phyloP scores from a whole-genome alignment of 2,329 filamentous ascomycete genomes.

The Exophiala alcalophila region DNA sequence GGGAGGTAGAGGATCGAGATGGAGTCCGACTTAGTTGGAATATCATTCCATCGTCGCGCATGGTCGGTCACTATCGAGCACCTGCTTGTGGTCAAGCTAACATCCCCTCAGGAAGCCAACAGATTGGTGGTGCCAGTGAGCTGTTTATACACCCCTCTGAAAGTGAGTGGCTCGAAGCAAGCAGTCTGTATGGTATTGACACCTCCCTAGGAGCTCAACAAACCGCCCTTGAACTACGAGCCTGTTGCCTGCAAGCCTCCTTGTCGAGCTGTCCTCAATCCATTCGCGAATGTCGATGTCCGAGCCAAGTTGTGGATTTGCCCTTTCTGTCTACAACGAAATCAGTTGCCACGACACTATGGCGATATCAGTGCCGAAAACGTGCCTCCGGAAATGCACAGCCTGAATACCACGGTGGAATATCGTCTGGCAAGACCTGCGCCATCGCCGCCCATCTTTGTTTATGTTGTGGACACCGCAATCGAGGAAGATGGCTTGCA shows the following conservation, averaged over 20 bases:
- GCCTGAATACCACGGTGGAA: constrained; percentile 63
- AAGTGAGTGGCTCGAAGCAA: constrained; percentile 47
- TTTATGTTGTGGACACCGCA: constrained; percentile 67
- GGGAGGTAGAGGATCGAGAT: constrained; percentile 93
- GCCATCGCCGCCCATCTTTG: constrained; percentile 63
- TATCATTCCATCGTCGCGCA: constrained; percentile 94
- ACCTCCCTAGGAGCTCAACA: constrained; percentile 91
- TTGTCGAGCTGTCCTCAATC: constrained; percentile 92
- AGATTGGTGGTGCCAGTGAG: constrained; percentile 93
- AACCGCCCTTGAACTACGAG: constrained; percentile 88
- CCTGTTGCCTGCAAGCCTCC: constrained; percentile 95
- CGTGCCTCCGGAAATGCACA: constrained; percentile 65
- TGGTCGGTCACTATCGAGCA: constrained; percentile 61
- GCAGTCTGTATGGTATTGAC: constrained; percentile 63
- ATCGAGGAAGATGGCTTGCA: constrained; percentile 67
- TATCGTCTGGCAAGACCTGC: constrained; percentile 62
- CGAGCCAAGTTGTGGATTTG: constrained; percentile 67
- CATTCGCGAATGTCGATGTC: constrained; percentile 76
- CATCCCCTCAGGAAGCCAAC: constrained; percentile 72
- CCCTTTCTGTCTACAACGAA: constrained; percentile 65
- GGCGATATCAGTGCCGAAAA: constrained; percentile 66
- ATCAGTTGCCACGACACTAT: constrained; percentile 64
- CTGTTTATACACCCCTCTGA: constrained; percentile 91
- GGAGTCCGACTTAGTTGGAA: constrained; percentile 97
- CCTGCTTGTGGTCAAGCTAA: constrained; percentile 31